phyloP scores from a whole-genome alignment of 139 green algal species.

The Chlorella sp. region DNA sequence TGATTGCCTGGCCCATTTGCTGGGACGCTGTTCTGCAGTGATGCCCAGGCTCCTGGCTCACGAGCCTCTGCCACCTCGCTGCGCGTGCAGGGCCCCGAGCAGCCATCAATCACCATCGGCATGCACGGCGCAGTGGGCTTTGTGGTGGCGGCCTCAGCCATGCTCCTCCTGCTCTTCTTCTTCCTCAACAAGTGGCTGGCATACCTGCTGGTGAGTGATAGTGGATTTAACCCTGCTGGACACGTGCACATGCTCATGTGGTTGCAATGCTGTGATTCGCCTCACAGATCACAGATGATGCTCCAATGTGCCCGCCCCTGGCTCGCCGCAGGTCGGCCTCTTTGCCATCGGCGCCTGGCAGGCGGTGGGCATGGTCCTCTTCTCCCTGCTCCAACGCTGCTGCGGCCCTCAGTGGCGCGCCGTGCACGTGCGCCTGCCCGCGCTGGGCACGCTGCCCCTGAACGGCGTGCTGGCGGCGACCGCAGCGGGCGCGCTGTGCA shows the following conservation, averaged over 20 bases:
- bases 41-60: no score
- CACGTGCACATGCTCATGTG: no score
- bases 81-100: neutral
- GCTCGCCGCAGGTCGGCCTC: slow-evolving; percentile 55
- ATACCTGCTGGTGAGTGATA: slow-evolving; percentile 61
- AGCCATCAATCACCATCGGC: slow-evolving; percentile 53
- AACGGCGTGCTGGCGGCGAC: slow-evolving; percentile 29
- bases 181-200: slow-evolving; percentile 73
- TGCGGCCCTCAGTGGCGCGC: neutral
- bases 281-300: no score
- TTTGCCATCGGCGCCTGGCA: slow-evolving; percentile 69
- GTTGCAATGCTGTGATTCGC: no score
- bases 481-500: slow-evolving; percentile 37
- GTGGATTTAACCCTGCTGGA: no score
- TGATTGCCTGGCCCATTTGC: no score
- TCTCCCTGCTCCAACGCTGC: slow-evolving; percentile 23
- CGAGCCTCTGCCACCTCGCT: no score
- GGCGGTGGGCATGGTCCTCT: slow-evolving; percentile 41
- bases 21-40: no score
- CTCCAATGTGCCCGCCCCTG: no score
- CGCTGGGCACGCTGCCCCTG: neutral
- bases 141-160: slow-evolving; percentile 63
- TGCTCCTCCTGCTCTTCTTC: slow-evolving; percentile 84
- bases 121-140: slow-evolving; percentile 65
- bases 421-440: slow-evolving; percentile 17